Conservation (phyloP, 2,329 filamentous ascomycete genomes). For the Hypoxylon sp. region DNA sequence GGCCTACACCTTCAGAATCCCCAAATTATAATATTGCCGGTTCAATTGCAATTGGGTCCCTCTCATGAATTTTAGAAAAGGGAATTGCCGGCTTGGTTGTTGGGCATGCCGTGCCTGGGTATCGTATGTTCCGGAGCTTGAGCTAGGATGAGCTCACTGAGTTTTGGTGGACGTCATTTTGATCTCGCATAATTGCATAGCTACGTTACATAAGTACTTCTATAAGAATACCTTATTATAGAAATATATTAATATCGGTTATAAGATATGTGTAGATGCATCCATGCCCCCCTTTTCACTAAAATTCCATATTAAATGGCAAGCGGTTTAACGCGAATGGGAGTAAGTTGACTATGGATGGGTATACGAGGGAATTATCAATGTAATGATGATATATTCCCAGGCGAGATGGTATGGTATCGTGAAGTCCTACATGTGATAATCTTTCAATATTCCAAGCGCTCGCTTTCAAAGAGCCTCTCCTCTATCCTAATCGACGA, state of each 20-base stretch:
- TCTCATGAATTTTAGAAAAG: neutral
- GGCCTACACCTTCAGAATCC: neutral
- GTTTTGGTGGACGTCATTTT: slow-evolving; percentile 18
- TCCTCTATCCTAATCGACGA: too few species aligned
- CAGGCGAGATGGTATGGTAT: too few species aligned
- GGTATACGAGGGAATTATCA: neutral
- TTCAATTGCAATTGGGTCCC: neutral
- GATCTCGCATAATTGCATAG: slow-evolving; percentile 25
- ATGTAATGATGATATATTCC: too few species aligned
- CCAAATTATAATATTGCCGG: neutral
- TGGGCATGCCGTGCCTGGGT: neutral
- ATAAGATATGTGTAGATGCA: neutral
- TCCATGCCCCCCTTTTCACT: neutral
- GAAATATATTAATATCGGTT: slow-evolving; percentile 4
- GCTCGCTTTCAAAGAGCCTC: too few species aligned
- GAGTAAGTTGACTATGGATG: neutral
- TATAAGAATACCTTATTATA: slow-evolving; percentile 6
- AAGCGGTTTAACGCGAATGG: neutral
- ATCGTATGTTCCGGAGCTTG: slow-evolving; percentile 27
- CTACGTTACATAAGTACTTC: neutral
- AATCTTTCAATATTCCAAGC: too few species aligned
- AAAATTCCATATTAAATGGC: neutral
- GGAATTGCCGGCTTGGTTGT: neutral
- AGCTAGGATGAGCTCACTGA: slow-evolving; percentile 25
- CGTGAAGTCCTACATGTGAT: too few species aligned